Percentiles rank a stretch among this genome's conserved stretches.
Conservation (phyloP, 768 basidiomycete species). For the Tephrocybe sp. region DNA sequence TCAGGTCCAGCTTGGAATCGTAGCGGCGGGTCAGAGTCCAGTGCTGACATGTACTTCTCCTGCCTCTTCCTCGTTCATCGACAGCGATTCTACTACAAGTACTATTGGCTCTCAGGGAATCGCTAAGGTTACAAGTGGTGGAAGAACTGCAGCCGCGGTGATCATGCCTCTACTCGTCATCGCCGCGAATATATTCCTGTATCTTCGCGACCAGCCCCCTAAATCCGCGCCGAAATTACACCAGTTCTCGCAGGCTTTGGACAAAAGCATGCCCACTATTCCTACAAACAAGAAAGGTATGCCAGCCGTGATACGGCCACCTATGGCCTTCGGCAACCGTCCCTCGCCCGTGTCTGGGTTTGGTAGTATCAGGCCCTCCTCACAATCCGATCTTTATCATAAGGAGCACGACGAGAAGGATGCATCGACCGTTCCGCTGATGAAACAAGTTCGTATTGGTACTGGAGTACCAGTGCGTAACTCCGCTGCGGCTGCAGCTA, state of each 20-base stretch:
- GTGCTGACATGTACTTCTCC: too few species aligned
- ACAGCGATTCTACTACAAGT: too few species aligned
- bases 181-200: constrained; percentile 38
- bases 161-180: constrained; percentile 56
- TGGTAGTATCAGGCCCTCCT: constrained; percentile 51
- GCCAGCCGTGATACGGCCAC: constrained; percentile 65
- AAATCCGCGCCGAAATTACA: constrained; percentile 49
- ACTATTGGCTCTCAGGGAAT: too few species aligned
- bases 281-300: constrained; percentile 76
- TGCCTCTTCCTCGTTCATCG: too few species aligned
- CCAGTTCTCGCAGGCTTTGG: constrained; percentile 63
- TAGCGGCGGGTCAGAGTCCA: too few species aligned
- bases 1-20: too few species aligned
- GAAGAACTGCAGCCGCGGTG: constrained; percentile 65
- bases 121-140: too few species aligned
- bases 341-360: constrained; percentile 52
- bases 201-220: constrained; percentile 52
- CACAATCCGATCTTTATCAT: constrained; percentile 16
- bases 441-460: constrained; percentile 42
- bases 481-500: constrained; percentile 29
- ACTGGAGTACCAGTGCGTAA: constrained; percentile 50
- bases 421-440: constrained; percentile 29
- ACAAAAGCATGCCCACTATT: constrained; percentile 83
- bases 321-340: constrained; percentile 46
- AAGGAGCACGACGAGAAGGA: constrained; percentile 37